Base-by-base conservation (phyloP, 2,329 filamentous ascomycete species). In the Keithomyces neogunnii region DNA sequence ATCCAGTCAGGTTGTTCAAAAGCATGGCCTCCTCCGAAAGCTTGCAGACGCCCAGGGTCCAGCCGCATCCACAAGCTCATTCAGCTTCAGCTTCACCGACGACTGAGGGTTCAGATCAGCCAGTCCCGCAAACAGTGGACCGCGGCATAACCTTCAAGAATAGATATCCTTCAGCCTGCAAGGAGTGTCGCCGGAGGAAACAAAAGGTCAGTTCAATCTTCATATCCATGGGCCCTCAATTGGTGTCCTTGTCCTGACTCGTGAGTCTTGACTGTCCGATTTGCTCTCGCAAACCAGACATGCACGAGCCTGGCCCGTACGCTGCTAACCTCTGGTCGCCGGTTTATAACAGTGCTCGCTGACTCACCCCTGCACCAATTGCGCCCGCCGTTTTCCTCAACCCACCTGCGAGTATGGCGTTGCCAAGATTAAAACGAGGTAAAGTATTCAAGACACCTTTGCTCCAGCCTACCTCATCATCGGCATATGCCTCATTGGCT, bases 351-450 rank as follows among this genome's bases (percentile, higher is more conserved):
- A 80, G 76, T 80, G 77, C 59, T 76, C 77, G 56, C 75, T 78
- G 57, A 70, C 72, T 30, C 74, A 76, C 32, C 77, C 77, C 11
- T 80, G 77, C 62, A 72, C 71, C 43, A 78, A 80, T 57, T 80
- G 77, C 56, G 64, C 69, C 29, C 72, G 76, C 38, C 69, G 76
- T 32, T 80, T 76, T 54, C 77, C 77, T 0, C 73, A 72, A 49
- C 76, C 76, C 1, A 57, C 65, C 5, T 80, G 77, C 60, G 69
- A 76, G 55, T 80, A 80, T 51, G 60, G 53, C 31, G 50, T 51
- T 39, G 50, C 51, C 30, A 58, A 61, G 36, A 42, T 52, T n/a
- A 66, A 60, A 49, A 60, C 19, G 19, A 19, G 56, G 61, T 61
- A 53, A 33, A 19, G 45, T 19, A 26, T 35, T 36, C 11, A 5